phyloP scores from a whole-genome alignment of 768 basidiomycete species.

The Trametes sanguinea region DNA sequence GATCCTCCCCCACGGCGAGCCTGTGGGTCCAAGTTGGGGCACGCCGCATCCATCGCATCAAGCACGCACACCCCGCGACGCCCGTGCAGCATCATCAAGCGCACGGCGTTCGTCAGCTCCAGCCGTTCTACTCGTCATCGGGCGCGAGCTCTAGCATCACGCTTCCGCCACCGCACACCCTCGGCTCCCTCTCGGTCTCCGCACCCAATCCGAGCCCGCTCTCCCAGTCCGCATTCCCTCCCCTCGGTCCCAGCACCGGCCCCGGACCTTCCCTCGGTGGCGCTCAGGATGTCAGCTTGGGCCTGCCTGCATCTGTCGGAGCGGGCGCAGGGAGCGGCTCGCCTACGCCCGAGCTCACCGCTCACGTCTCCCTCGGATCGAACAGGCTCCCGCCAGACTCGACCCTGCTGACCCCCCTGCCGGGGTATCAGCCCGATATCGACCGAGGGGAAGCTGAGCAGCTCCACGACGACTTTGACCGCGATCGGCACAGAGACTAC shows the following conservation, averaged over 20 bases:
- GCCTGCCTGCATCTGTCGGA: constrained; percentile 1
- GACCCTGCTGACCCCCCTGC: constrained; percentile 70
- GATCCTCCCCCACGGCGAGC: constrained; percentile 4
- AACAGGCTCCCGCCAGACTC: constrained; percentile 47
- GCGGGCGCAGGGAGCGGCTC: constrained; percentile 9
- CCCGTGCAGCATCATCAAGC: constrained; percentile 8
- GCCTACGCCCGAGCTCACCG: constrained; percentile 21
- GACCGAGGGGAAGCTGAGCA: constrained; percentile 22
- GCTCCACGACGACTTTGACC: constrained; percentile 6
- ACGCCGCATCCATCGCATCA: constrained; percentile 6
- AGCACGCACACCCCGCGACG: constrained; percentile 4
- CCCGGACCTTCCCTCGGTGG: neutral
- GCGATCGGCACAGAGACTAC: constrained; percentile 7
- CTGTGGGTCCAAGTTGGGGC: constrained; percentile 9
- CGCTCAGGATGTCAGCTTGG: neutral
- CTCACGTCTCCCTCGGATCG: constrained; percentile 53
- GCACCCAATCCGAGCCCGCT: constrained; percentile 22
- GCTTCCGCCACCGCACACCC: constrained; percentile 20
- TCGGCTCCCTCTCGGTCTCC: constrained; percentile 18
- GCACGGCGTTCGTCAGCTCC: constrained; percentile 13
- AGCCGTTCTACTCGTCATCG: constrained; percentile 12
- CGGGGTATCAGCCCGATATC: constrained; percentile 50
- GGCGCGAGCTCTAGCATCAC: constrained; percentile 13
- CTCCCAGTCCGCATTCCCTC: constrained; percentile 7
- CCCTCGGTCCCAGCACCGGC: constrained; percentile 10